Evolutionary conservation across 2,329 filamentous ascomycete species (phyloP).

Genomic region (Alternaria triticimaculans): DNA sequence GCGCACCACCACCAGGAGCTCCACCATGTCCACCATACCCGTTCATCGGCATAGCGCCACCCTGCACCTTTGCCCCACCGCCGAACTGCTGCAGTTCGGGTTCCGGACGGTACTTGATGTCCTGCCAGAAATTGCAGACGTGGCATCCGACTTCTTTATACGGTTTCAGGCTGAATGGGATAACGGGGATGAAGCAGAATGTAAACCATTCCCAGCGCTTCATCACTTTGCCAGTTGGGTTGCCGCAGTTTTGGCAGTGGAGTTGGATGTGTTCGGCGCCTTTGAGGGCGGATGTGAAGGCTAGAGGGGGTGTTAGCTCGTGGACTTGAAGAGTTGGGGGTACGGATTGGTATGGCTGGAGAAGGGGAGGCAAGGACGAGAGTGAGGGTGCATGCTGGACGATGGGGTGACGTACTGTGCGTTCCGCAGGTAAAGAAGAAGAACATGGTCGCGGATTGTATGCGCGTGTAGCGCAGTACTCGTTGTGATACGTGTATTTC

Average conservation of each 20-base stretch:
- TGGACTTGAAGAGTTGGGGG: background rate
- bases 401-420: slow-evolving; percentile 48
- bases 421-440: slow-evolving; percentile 60
- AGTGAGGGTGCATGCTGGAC: no score
- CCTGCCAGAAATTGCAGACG: slow-evolving; percentile 78
- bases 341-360: no score
- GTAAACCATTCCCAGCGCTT: slow-evolving; percentile 69
- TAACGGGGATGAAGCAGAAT: slow-evolving; percentile 76
- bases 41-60: slow-evolving; percentile 25
- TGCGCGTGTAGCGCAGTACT: background rate
- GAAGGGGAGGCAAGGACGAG: no score
- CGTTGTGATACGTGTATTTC: background rate
- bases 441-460: slow-evolving; percentile 44
- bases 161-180: slow-evolving; percentile 69
- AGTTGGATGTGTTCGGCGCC: slow-evolving; percentile 59
- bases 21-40: background rate
- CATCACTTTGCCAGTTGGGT: slow-evolving; percentile 47
- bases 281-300: slow-evolving; percentile 54
- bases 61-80: slow-evolving; percentile 8
- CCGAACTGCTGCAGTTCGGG: slow-evolving; percentile 42
- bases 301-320: slow-evolving; percentile 30
- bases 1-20: background rate
- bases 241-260: slow-evolving; percentile 62
- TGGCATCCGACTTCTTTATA: slow-evolving; percentile 72
- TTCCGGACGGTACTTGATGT: slow-evolving; percentile 53